Percentiles rank a stretch among this genome's conserved stretches.
These are phyloP conservation scores for Umbilicaria muhlenbergii DNA, from an alignment of 495 filamentous ascomycete species.

Conservation along the genomic window DNA sequence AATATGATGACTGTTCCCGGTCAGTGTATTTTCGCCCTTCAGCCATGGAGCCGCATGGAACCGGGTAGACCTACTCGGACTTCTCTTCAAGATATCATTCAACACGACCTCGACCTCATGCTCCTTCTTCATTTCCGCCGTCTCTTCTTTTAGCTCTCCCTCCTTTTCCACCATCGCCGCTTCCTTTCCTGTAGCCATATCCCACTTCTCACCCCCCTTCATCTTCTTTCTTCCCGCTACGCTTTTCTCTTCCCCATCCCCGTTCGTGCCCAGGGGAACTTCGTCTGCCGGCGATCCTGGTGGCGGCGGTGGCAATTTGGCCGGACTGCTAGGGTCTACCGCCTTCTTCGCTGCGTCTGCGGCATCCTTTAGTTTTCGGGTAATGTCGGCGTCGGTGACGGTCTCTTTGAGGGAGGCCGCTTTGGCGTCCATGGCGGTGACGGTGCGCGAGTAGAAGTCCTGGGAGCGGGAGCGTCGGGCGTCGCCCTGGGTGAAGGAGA, in stretches of 20 bases:
- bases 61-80: conserved; percentile 48
- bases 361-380: conserved; percentile 19
- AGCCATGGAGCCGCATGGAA: neutral
- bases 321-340: neutral
- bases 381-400: conserved; percentile 19
- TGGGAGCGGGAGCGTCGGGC: conserved; percentile 27
- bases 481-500: conserved; percentile 21
- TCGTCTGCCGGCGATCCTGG: conserved; percentile 4
- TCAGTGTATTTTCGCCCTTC: conserved; percentile 7
- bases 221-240: conserved; percentile 55
- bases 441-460: conserved; percentile 33
- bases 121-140: conserved; percentile 39
- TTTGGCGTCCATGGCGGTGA: conserved; percentile 30
- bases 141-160: conserved; percentile 24
- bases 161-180: conserved; percentile 12
- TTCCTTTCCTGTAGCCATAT: conserved; percentile 26
- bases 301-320: conserved; percentile 17
- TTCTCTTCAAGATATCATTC: conserved; percentile 60
- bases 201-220: conserved; percentile 19
- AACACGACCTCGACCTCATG: conserved; percentile 42
- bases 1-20: conserved; percentile 66
- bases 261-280: neutral
- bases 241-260: conserved; percentile 29
- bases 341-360: conserved; percentile 21
- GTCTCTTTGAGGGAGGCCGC: conserved; percentile 17